Evolutionary conservation across 441 rosid genomes (phyloP).

Genomic region (Populus hybrid): DNA sequence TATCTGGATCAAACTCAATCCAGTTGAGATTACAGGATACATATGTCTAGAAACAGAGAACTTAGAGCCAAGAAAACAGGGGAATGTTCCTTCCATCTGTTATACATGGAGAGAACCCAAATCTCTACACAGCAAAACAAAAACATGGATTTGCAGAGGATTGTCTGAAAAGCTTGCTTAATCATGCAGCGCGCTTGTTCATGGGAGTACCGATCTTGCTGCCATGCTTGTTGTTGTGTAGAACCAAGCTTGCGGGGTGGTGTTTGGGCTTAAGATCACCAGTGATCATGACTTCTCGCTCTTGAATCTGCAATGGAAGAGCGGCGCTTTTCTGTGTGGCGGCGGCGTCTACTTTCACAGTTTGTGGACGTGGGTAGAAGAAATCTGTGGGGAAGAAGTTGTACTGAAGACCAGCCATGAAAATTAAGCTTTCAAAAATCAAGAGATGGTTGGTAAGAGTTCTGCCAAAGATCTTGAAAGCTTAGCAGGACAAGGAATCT

Average conservation of each 20-base stretch:
- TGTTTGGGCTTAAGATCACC: neutral
- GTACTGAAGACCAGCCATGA: constrained; percentile 48
- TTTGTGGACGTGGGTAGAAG: constrained; percentile 36
- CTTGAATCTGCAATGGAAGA: constrained; percentile 1
- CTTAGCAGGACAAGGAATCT: neutral
- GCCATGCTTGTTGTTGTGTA: neutral
- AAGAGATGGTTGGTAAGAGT: neutral
- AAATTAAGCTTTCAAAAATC: neutral
- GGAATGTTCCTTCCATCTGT: too few relatives aligned
- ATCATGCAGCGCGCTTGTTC: neutral
- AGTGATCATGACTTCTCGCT: neutral
- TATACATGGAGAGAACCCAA: neutral
- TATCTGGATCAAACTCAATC: too few relatives aligned
- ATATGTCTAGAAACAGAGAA: too few relatives aligned
- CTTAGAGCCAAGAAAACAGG: too few relatives aligned
- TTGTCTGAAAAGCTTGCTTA: neutral
- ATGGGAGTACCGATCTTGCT: neutral
- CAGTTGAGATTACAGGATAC: too few relatives aligned
- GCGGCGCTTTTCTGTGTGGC: neutral
- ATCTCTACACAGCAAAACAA: neutral
- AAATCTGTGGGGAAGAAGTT: constrained; percentile 49
- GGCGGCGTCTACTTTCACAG: constrained; percentile 1
- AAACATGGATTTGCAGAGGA: neutral
- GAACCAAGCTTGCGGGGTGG: constrained; percentile 2
- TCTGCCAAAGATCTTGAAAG: neutral